A percentile compares a stretch with the other conserved stretches of the same genome.
These are phyloP conservation scores for Irpex rosettiformis DNA, from an alignment of 1,284 basidiomycete species.

Conservation along the genomic window DNA sequence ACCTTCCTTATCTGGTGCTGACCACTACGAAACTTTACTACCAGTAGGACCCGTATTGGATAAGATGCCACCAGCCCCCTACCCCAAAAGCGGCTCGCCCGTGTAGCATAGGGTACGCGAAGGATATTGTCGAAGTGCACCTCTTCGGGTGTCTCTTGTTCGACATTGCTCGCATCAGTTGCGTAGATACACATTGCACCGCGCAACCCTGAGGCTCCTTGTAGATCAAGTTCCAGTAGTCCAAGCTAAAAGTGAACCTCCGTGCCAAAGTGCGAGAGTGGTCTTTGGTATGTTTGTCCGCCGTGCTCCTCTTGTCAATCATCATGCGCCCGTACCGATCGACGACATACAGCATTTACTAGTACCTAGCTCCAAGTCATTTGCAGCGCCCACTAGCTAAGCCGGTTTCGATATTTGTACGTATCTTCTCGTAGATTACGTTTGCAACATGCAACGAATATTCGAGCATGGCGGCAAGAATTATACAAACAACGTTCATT, in stretches of 20 bases:
- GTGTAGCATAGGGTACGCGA: neutral
- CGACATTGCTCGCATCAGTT: neutral
- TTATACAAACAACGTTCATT: too few relatives aligned
- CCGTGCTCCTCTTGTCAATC: neutral
- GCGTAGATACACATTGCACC: neutral
- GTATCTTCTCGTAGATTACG: neutral
- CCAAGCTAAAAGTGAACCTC: neutral
- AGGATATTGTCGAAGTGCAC: neutral
- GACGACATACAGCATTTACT: neutral
- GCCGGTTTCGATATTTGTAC: too few relatives aligned
- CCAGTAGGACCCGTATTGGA: neutral
- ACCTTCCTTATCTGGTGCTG: neutral
- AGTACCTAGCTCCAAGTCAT: too few relatives aligned
- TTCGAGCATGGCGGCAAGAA: too few relatives aligned
- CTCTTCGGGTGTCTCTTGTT: neutral
- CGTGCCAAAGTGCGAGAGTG: neutral
- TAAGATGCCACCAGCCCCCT: neutral
- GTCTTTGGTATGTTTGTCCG: too few relatives aligned
- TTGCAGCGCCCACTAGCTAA: neutral
- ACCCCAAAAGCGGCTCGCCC: neutral
- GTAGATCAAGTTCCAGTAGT: too few relatives aligned
- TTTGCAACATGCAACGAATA: too few relatives aligned
- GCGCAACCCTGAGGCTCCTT: too few relatives aligned
- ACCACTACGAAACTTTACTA: neutral
- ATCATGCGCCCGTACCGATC: too few relatives aligned